Conservation (phyloP, 2,329 filamentous ascomycete species). For the Periglandula ipomoeae region DNA sequence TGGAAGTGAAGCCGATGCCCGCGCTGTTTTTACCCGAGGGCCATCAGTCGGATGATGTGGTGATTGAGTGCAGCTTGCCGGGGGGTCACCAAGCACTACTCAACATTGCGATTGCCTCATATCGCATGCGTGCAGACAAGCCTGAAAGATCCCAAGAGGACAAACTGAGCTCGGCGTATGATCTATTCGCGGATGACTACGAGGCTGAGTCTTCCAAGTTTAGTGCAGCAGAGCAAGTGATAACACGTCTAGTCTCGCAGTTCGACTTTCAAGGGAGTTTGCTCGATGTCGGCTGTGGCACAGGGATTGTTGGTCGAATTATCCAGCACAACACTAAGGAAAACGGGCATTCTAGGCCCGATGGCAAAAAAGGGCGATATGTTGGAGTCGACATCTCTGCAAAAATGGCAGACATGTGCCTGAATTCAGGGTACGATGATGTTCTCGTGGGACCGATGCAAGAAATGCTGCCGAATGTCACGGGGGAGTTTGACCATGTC, state of each 20-base stretch:
- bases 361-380: too few relatives aligned
- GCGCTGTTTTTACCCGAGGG: background rate
- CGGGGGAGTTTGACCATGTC: background rate
- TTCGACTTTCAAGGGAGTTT: background rate
- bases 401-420: background rate
- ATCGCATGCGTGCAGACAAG: too few relatives aligned
- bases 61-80: background rate
- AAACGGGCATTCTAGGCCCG: too few relatives aligned
- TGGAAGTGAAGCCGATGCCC: conserved; percentile 1
- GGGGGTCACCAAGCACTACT: background rate
- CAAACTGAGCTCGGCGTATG: too few relatives aligned
- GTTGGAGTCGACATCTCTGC: conserved; percentile 3
- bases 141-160: too few relatives aligned
- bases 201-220: too few relatives aligned
- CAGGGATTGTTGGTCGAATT: background rate
- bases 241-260: background rate
- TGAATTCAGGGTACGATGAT: background rate
- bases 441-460: background rate
- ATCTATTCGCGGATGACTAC: background rate
- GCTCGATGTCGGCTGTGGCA: conserved; percentile 1
- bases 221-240: too few relatives aligned
- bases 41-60: background rate
- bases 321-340: too few relatives aligned
- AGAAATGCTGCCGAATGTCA: background rate
- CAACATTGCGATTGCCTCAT: conserved; percentile 1